Evolutionary conservation across 441 rosid genomes (phyloP).

Genomic region (Omphalea diandra): DNA sequence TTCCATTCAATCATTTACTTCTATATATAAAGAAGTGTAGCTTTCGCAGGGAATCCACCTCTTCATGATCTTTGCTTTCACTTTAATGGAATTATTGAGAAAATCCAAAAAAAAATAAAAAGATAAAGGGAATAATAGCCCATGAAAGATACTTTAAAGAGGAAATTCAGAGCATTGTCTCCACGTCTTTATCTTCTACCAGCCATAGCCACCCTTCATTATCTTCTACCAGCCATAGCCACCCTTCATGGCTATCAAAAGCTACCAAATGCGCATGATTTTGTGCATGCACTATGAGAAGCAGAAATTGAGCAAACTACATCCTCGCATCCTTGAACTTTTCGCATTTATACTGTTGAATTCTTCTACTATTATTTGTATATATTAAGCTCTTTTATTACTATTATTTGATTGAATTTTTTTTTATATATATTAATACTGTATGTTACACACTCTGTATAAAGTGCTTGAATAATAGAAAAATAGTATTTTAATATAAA

Average conservation of each 20-base stretch:
- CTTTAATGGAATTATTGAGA: background rate
- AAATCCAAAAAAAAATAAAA: background rate
- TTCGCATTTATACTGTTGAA: too few relatives aligned
- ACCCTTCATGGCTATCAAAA: slow-evolving; percentile 1
- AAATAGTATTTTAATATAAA: too few relatives aligned
- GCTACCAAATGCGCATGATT: background rate
- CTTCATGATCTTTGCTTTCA: background rate
- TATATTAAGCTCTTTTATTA: too few relatives aligned
- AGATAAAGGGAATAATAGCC: background rate
- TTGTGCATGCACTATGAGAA: background rate
- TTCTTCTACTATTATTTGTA: too few relatives aligned
- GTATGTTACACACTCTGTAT: too few relatives aligned
- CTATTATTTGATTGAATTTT: too few relatives aligned
- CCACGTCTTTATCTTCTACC: background rate
- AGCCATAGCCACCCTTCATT: background rate
- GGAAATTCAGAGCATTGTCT: slow-evolving; percentile 16
- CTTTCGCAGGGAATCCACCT: background rate
- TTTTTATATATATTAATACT: too few relatives aligned
- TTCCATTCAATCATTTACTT: background rate
- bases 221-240: background rate
- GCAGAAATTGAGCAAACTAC: too few relatives aligned
- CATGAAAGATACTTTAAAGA: slow-evolving; percentile 7
- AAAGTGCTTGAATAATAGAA: too few relatives aligned
- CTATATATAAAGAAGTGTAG: background rate
- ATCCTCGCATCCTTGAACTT: too few relatives aligned